Evolutionary conservation across 495 filamentous ascomycete species (phyloP), one percentile per base, ranked within the genome.

Genomic region (Penicillium parvum): DNA sequence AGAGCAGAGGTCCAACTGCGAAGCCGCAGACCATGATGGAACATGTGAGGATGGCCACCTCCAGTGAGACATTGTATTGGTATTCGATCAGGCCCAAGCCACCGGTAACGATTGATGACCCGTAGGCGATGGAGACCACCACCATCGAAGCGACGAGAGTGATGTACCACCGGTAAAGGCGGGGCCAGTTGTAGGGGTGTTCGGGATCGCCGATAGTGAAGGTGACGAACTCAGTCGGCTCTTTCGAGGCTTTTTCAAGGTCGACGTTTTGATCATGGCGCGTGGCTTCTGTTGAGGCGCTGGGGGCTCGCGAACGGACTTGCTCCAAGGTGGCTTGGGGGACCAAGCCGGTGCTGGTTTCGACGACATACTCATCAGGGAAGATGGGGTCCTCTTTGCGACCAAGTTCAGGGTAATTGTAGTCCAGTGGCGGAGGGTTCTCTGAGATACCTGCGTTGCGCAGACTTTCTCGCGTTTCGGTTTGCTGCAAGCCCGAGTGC

Each of bases 11-110:
- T 4, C 77, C 79, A 11, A 76, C 46, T 9, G 68, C 65, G 23
- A 72, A 73, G 2, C 68, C 63, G 17, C 62, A 65, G 7, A 65
- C 62, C 60, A 65, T 65, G 23, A 65, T 65, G 3, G 57, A 63
- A 22, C 62, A 65, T 9, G 62, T 65, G 3, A 89, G 60, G n/a
- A 85, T 68, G 5, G 78, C 73, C 14, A 82, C 81, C 60, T 85
- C 82, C 5, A 74, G 49, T 26, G 77, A 81, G 41, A 85, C 76
- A 40, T 74, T 29, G 49, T 88, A 86, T 47, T 80, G 70, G 1
- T 75, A 50, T 17, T 72, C 53, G 14, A 85, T 77, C 15, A 77
- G 72, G 3, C 50, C 63, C 15, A 88, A 61, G 32, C 83, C 85
- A 6, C 85, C 70, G 0, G 84, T 88, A 69, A 77, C 30, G 70